These are phyloP conservation scores for Niebla homalea DNA, from an alignment of 495 filamentous ascomycete genomes.

Conservation along the genomic window DNA sequence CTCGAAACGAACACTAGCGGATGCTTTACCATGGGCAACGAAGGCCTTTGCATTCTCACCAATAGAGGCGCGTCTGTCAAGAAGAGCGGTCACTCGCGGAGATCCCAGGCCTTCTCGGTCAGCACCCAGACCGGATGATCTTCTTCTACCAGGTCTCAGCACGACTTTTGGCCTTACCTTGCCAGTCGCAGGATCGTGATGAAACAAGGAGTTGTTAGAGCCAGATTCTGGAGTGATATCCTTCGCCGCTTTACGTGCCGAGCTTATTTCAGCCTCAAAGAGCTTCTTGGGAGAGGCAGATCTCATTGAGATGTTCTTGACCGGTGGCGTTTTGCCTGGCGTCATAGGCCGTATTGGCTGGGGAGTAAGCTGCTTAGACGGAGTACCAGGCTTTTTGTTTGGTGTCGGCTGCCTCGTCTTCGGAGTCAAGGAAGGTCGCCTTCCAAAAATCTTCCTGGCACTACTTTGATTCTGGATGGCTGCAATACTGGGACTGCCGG, in stretches of 20 bases:
- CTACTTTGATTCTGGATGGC: constrained; percentile 37
- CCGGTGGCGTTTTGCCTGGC: constrained; percentile 39
- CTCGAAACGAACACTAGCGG: constrained; percentile 46
- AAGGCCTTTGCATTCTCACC: constrained; percentile 52
- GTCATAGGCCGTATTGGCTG: constrained; percentile 36
- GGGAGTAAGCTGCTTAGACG: constrained; percentile 40
- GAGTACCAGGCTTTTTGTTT: constrained; percentile 34
- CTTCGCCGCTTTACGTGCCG: constrained; percentile 2
- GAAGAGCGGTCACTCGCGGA: constrained; percentile 56
- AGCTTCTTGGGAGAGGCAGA: constrained; percentile 43
- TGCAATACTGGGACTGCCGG: constrained; percentile 45
- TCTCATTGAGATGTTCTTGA: constrained; percentile 29
- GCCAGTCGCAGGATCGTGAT: constrained; percentile 40
- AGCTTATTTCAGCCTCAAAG: constrained; percentile 34
- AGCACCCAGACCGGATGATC: constrained; percentile 60
- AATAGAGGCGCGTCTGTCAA: constrained; percentile 61
- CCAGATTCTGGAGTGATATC: constrained; percentile 27
- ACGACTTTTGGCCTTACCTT: constrained; percentile 49
- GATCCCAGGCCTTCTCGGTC: constrained; percentile 68
- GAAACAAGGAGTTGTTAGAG: constrained; percentile 21
- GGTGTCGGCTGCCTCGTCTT: constrained; percentile 26
- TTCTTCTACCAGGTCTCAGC: constrained; percentile 46
- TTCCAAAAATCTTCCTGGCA: constrained; percentile 36
- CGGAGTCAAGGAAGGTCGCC: constrained; percentile 31
- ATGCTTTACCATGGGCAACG: constrained; percentile 32